Percentiles rank a stretch among this genome's conserved stretches.
Conservation (phyloP, 306 rosid species). For the Acacia melanoxylon region DNA sequence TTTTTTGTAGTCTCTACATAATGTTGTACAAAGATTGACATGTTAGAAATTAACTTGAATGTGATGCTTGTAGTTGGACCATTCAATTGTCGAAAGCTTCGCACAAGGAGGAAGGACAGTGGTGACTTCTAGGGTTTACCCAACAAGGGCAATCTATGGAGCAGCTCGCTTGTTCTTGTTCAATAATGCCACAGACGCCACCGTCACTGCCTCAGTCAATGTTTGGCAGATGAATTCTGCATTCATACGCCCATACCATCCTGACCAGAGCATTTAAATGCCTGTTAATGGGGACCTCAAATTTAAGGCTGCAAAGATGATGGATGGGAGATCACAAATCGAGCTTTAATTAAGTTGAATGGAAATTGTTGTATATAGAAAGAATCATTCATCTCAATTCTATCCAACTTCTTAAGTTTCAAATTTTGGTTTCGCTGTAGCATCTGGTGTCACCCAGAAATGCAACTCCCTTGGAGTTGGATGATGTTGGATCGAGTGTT, state of each 20-base stretch:
- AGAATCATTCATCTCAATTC: neutral
- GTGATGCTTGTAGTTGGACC: slow-evolving; percentile 67
- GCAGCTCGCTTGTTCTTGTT: slow-evolving; percentile 73
- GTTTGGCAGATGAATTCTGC: slow-evolving; percentile 98
- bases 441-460: neutral
- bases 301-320: neutral
- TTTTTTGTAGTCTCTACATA: neutral
- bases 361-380: neutral
- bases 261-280: slow-evolving; percentile 20
- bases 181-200: slow-evolving; percentile 78
- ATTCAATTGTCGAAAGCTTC: slow-evolving; percentile 86
- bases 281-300: too few relatives aligned
- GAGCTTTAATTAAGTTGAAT: neutral
- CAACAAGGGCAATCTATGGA: slow-evolving; percentile 88
- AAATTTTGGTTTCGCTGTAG: neutral
- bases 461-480: neutral
- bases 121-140: slow-evolving; percentile 77
- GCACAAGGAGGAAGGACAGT: slow-evolving; percentile 90
- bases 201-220: slow-evolving; percentile 63
- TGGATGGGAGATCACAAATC: neutral
- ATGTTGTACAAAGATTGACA: neutral
- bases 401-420: neutral
- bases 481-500: neutral
- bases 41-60: neutral
- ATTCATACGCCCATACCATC: slow-evolving; percentile 69